phyloP scores from a whole-genome alignment of 441 rosid genomes.

The Euphorbia neoarborescens region DNA sequence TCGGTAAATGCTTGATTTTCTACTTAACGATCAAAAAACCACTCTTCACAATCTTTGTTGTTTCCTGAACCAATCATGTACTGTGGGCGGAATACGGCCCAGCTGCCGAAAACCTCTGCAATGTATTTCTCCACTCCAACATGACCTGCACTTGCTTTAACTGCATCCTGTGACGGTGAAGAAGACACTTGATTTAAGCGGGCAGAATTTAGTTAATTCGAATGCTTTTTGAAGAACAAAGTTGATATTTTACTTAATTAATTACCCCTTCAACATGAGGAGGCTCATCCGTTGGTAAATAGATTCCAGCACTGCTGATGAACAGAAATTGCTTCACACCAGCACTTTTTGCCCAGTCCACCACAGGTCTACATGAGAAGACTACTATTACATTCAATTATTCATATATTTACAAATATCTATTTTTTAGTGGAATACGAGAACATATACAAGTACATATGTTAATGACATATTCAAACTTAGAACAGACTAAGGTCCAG shows the following conservation, averaged over 20 bases:
- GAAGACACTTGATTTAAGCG: conserved; percentile 8
- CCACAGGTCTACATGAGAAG: conserved; percentile 51
- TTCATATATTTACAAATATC: no score
- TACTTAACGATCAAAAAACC: conserved; percentile 84
- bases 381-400: neutral
- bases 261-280: conserved; percentile 92
- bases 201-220: neutral
- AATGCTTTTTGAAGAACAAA: neutral
- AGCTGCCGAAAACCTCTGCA: conserved; percentile 45
- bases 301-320: conserved; percentile 93
- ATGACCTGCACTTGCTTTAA: conserved; percentile 74
- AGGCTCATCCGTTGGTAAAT: conserved; percentile 73
- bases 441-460: no score
- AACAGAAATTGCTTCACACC: conserved; percentile 75
- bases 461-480: no score
- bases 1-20: neutral
- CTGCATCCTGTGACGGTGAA: conserved; percentile 46
- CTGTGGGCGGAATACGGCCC: conserved; percentile 79
- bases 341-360: conserved; percentile 74
- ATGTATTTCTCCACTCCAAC: conserved; percentile 76
- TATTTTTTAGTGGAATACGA: no score
- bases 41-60: conserved; percentile 95
- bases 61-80: conserved; percentile 94
- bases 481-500: no score
- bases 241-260: neutral